These are phyloP conservation scores for Cucurbita moschata DNA, from an alignment of 306 rosid species.

Conservation along the genomic window DNA sequence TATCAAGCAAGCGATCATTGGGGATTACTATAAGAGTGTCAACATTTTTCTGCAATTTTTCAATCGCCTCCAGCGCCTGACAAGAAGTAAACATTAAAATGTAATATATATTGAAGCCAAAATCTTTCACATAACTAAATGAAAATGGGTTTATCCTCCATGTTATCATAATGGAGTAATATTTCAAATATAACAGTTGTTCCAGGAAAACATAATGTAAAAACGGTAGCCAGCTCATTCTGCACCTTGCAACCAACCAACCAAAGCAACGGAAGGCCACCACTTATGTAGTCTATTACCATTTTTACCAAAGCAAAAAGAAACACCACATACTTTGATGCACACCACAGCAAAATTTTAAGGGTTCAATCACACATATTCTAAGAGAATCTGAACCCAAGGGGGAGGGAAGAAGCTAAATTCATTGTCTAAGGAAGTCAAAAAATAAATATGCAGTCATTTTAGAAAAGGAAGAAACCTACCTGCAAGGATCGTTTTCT, in stretches of 20 bases:
- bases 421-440: background rate
- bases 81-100: constrained; percentile 9
- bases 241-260: background rate
- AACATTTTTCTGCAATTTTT: constrained; percentile 84
- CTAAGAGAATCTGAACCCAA: background rate
- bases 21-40: constrained; percentile 95
- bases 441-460: background rate
- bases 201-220: background rate
- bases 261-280: background rate
- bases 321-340: no score
- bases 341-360: no score
- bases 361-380: background rate
- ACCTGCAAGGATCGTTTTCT: constrained; percentile 97
- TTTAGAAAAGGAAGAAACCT: constrained; percentile 15
- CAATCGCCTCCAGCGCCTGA: constrained; percentile 95
- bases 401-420: background rate
- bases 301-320: background rate
- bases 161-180: background rate
- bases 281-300: background rate
- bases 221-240: background rate
- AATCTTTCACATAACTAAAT: background rate
- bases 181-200: background rate
- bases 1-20: constrained; percentile 89
- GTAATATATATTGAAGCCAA: background rate
- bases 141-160: background rate